Conservation (phyloP, 306 rosid species). For the Gastrolobium villosum region DNA sequence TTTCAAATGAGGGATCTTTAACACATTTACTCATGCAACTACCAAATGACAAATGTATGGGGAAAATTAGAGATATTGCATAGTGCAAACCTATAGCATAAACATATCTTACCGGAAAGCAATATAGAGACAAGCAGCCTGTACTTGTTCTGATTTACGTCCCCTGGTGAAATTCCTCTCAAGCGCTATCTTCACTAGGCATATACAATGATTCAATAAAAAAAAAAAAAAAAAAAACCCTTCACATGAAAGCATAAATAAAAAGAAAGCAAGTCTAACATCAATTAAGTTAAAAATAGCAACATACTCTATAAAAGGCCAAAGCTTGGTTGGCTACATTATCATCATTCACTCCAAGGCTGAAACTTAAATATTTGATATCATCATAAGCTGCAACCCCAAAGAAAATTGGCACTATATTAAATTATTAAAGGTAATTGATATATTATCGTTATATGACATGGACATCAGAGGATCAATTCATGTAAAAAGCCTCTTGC, state of each 20-base stretch:
- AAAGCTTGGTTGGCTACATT: conserved; percentile 58
- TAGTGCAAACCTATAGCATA: conserved; percentile 11
- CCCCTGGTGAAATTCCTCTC: conserved; percentile 84
- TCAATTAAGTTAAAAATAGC: conserved; percentile 13
- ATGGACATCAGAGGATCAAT: too few species aligned
- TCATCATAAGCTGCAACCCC: conserved; percentile 59
- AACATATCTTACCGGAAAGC: conserved; percentile 72
- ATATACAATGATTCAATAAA: conserved; percentile 42
- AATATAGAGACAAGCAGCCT: conserved; percentile 88
- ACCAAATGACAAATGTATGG: conserved; percentile 24
- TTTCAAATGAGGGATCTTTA: not conserved
- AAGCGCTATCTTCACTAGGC: conserved; percentile 73
- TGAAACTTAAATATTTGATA: conserved; percentile 50
- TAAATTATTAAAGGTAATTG: conserved; percentile 4
- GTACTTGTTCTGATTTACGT: conserved; percentile 75
- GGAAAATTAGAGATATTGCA: conserved; percentile 11
- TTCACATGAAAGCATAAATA: not conserved
- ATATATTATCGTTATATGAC: not conserved
- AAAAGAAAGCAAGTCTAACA: conserved; percentile 1
- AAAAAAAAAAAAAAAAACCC: not conserved
- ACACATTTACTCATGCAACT: conserved; percentile 21
- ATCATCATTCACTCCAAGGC: conserved; percentile 66
- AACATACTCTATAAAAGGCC: conserved; percentile 69
- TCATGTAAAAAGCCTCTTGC: too few species aligned
- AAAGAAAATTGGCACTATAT: not conserved